phyloP scores from a whole-genome alignment of 2,329 filamentous ascomycete genomes.

The Colletotrichum higginsianum region DNA sequence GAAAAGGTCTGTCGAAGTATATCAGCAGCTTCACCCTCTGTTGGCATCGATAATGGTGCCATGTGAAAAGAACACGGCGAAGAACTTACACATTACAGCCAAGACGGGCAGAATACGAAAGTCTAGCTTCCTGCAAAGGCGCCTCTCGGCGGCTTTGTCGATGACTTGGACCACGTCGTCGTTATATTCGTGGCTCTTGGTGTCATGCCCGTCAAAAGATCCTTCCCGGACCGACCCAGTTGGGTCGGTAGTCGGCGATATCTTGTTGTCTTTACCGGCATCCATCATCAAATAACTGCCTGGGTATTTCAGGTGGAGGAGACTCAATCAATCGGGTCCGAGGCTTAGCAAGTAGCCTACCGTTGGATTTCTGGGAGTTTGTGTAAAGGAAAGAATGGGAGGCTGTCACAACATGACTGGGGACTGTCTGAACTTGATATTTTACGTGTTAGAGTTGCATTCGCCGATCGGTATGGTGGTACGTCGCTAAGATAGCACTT shows the following conservation, averaged over 20 bases:
- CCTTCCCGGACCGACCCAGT: slow-evolving; percentile 25
- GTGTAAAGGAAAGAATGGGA: background rate
- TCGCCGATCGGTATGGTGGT: background rate
- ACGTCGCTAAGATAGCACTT: too few species aligned
- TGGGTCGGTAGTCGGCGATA: background rate
- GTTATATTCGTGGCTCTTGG: slow-evolving; percentile 38
- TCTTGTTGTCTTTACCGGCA: slow-evolving; percentile 19
- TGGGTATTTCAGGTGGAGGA: background rate
- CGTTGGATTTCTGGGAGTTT: background rate
- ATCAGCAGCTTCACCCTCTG: background rate
- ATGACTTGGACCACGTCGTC: slow-evolving; percentile 48
- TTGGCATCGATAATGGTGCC: too few species aligned
- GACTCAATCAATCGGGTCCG: background rate
- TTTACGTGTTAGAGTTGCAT: background rate
- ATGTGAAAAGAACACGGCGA: too few species aligned
- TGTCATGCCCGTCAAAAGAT: slow-evolving; percentile 4
- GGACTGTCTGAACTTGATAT: slow-evolving; percentile 1
- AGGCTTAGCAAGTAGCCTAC: background rate
- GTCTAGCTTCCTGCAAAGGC: slow-evolving; percentile 69
- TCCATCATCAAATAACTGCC: slow-evolving; percentile 4
- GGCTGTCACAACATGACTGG: background rate
- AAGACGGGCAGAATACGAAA: slow-evolving; percentile 67
- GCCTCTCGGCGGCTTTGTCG: slow-evolving; percentile 62
- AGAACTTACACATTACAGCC: slow-evolving; percentile 64
- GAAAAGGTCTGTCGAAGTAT: slow-evolving; percentile 56